Evolutionary conservation across 257 asterid species (phyloP).

Genomic region (Nicotiana knightiana): DNA sequence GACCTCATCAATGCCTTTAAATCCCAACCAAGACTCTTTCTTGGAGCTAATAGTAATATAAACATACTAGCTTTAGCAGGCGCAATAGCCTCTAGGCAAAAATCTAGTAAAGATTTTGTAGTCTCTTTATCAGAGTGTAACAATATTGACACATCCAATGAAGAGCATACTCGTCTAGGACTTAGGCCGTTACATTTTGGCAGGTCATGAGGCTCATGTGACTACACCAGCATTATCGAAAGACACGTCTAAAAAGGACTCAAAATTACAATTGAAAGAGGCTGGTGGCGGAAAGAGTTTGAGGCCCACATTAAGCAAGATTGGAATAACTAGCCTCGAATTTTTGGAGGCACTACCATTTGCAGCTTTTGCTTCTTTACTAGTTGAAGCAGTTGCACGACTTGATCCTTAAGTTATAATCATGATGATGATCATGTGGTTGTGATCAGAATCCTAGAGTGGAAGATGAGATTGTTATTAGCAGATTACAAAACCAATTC

Average conservation of each 20-base stretch:
- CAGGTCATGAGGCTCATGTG: too few species aligned
- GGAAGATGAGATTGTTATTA: slow-evolving; percentile 3
- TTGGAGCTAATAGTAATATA: slow-evolving; percentile 28
- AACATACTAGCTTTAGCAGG: slow-evolving; percentile 39
- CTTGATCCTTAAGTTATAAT: slow-evolving; percentile 51
- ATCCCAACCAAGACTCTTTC: slow-evolving; percentile 72
- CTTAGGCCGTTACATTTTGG: not conserved
- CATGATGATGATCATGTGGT: slow-evolving; percentile 33
- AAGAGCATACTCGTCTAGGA: slow-evolving; percentile 31
- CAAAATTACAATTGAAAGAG: slow-evolving; percentile 22
- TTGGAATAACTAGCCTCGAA: slow-evolving; percentile 63
- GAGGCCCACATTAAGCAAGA: slow-evolving; percentile 75
- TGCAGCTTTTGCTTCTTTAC: slow-evolving; percentile 84
- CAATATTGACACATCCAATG: slow-evolving; percentile 43
- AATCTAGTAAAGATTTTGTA: slow-evolving; percentile 19
- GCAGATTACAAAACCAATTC: slow-evolving; percentile 33
- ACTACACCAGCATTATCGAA: too few species aligned
- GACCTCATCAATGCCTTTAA: slow-evolving; percentile 68
- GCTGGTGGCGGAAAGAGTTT: slow-evolving; percentile 40
- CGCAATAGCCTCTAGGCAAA: slow-evolving; percentile 30
- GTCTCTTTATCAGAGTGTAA: slow-evolving; percentile 41
- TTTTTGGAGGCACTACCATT: slow-evolving; percentile 90
- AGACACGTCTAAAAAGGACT: slow-evolving; percentile 28
- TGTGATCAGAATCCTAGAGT: slow-evolving; percentile 15
- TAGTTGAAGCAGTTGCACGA: slow-evolving; percentile 80